Evolutionary conservation across 2,329 filamentous ascomycete species (phyloP), one percentile per base, ranked within the genome.

Genomic region (Keithomyces neogunnii): DNA sequence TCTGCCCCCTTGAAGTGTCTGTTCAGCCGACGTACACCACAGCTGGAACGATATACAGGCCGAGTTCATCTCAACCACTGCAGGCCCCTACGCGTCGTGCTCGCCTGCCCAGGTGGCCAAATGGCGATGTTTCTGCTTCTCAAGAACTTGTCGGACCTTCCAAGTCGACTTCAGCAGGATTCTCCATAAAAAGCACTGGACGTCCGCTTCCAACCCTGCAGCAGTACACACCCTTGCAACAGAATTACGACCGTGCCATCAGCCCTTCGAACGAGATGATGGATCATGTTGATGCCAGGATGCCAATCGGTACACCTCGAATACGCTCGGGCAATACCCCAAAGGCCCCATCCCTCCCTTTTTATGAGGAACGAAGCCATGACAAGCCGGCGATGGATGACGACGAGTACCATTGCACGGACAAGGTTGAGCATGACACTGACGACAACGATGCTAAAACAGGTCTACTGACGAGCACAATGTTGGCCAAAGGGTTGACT

Each of bases 11-110:
- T 31, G 57, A 58, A 38, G 53, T 58, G 36, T 57, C 53, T 52
- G 66, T 60, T 50, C 69, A 71, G 54, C 66, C 67, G 30, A 73
- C 71, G 44, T 81, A 79, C 59, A 80, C 76, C 13, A 80, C 77
- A 6, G 77, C 77, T 28, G 77, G 77, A n/a, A 79, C 77, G 3
- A 67, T 78, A 45, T 80, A 77, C 63, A 76, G 77, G 35, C 75
- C 76, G 3, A 69, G 68, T 52, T 63, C 68, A 11, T 61, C 68
- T 11, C 67, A 71, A 42, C 73, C 74, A 11, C 65, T 80, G 30
- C 76, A 78, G 54, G 70, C 77, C 44, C 77, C 77, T 33, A 63
- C 72, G 51, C 74, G 77, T 50, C 73, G 76, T 55, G 73, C 74
- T 13, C 73, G 77, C 49, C 67, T 69, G 35, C 58, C 70, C 56